Percentiles rank a stretch among this genome's conserved stretches.
These are phyloP conservation scores for Coemansia sp. DNA, from an alignment of 192 early-diverging fungal genomes.

Conservation along the genomic window DNA sequence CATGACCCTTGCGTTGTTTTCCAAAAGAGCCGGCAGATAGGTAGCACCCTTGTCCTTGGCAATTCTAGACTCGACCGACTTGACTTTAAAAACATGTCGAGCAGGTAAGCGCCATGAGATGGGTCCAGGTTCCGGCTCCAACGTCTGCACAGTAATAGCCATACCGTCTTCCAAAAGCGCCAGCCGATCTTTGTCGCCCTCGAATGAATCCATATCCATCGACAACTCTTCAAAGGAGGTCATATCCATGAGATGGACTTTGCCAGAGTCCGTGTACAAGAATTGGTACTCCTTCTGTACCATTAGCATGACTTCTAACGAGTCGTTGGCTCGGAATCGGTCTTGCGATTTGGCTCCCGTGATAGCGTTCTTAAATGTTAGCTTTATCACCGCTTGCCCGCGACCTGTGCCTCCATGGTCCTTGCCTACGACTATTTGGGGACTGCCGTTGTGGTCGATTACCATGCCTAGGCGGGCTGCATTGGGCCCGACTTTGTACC, in stretches of 20 bases:
- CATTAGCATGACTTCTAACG: conserved; percentile 72
- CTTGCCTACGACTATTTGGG: conserved; percentile 67
- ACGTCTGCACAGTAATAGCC: conserved; percentile 59
- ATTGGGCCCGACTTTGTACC: conserved; percentile 44
- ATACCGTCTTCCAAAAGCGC: conserved; percentile 59
- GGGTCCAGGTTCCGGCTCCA: conserved; percentile 63
- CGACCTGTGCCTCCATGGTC: conserved; percentile 74
- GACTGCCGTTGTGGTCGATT: conserved; percentile 66
- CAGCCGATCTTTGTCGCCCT: conserved; percentile 60
- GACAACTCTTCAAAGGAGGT: conserved; percentile 74
- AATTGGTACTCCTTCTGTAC: conserved; percentile 69
- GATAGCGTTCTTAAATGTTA: conserved; percentile 72
- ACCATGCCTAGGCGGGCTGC: conserved; percentile 66
- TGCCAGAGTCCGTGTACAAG: conserved; percentile 68
- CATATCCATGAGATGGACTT: conserved; percentile 70
- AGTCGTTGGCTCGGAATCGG: conserved; percentile 71
- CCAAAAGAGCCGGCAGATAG: conserved; percentile 66
- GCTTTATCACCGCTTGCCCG: conserved; percentile 66
- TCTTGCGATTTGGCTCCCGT: conserved; percentile 62
- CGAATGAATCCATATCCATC: conserved; percentile 59
- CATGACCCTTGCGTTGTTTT: conserved; percentile 66
- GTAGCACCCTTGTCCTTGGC: conserved; percentile 71
- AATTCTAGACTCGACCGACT: conserved; percentile 54
- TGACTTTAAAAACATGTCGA: conserved; percentile 62
- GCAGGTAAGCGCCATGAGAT: conserved; percentile 66